Evolutionary conservation across 306 rosid species (phyloP).

Genomic region (Rosa chinensis): DNA sequence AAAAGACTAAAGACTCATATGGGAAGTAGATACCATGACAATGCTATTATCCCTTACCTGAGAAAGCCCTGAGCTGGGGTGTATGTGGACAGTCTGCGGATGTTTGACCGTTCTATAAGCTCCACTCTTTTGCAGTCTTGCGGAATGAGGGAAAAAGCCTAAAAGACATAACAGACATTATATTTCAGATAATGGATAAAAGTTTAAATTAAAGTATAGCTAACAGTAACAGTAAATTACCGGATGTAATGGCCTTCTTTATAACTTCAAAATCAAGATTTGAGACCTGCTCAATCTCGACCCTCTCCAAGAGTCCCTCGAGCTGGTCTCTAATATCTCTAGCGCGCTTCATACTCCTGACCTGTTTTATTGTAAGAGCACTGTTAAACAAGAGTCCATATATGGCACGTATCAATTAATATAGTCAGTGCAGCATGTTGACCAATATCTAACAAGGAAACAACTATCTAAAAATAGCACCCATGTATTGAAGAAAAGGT

Average conservation of each 20-base stretch:
- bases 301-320: constrained; percentile 88
- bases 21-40: not conserved
- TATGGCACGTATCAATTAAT: not conserved
- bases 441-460: not conserved
- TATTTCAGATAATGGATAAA: constrained; percentile 11
- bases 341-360: constrained; percentile 96
- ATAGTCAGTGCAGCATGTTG: not conserved
- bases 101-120: constrained; percentile 75
- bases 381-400: constrained; percentile 17
- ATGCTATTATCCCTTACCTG: constrained; percentile 44
- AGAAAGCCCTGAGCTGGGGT: constrained; percentile 89
- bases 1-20: constrained; percentile 1
- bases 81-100: constrained; percentile 90
- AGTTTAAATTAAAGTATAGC: not conserved
- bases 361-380: constrained; percentile 39
- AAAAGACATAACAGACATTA: constrained; percentile 13
- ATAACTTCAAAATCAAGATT: constrained; percentile 69
- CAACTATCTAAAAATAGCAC: not conserved
- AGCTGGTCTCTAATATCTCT: constrained; percentile 96
- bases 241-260: constrained; percentile 87
- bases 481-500: not conserved
- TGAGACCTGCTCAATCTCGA: constrained; percentile 76
- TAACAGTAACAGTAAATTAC: constrained; percentile 31
- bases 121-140: constrained; percentile 78
- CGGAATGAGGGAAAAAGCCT: constrained; percentile 92